A percentile compares a stretch with the other conserved stretches of the same genome.
These are phyloP conservation scores for Globisporangium apiculatum DNA, from an alignment of 352 stramenopile species.

Conservation along the genomic window DNA sequence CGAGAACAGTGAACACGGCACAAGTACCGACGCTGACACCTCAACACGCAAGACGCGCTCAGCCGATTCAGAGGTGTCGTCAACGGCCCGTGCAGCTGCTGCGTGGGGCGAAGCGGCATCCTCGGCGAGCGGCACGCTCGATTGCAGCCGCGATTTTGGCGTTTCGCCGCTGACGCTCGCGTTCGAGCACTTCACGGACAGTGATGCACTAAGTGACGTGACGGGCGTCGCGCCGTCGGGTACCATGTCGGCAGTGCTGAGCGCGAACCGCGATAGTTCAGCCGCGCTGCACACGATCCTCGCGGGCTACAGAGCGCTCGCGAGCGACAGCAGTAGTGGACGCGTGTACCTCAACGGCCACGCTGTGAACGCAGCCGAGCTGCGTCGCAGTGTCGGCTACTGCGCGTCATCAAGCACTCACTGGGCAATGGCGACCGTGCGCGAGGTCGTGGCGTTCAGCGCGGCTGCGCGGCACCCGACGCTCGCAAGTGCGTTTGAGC, in stretches of 20 bases:
- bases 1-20: no score
- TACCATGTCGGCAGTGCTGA: slow-evolving; percentile 35
- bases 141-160: background rate
- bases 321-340: slow-evolving; percentile 24
- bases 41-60: no score
- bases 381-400: slow-evolving; percentile 25
- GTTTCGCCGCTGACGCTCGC: slow-evolving; percentile 13
- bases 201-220: slow-evolving; percentile 39
- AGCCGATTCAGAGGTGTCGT: background rate
- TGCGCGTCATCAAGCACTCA: slow-evolving; percentile 47
- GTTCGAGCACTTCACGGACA: slow-evolving; percentile 19
- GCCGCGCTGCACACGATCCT: slow-evolving; percentile 45
- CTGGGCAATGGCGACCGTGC: slow-evolving; percentile 23
- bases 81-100: background rate
- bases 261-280: slow-evolving; percentile 58
- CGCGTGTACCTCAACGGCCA: slow-evolving; percentile 34
- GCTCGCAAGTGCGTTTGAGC: slow-evolving; percentile 5
- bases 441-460: slow-evolving; percentile 76
- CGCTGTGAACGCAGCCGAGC: slow-evolving; percentile 12
- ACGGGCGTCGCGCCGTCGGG: slow-evolving; percentile 29
- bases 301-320: slow-evolving; percentile 70
- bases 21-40: no score
- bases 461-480: slow-evolving; percentile 37
- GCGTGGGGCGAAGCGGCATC: slow-evolving; percentile 7
- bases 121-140: background rate